Conservation (phyloP, 192 early-diverging fungal genomes). For the Umbelopsis isabellina region DNA sequence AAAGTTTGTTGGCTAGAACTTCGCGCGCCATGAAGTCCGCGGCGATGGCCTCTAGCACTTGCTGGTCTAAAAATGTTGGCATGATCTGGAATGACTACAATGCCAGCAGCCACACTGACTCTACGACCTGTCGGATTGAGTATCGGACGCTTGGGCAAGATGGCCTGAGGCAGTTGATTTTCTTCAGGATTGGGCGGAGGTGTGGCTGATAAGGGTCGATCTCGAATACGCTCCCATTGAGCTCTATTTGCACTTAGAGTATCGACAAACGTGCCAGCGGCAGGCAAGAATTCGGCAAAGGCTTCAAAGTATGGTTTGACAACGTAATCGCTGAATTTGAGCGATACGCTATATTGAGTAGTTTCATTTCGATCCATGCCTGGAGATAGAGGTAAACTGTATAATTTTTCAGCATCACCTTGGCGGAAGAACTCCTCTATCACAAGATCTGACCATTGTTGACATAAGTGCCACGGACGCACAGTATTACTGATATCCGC, state of each 20-base stretch:
- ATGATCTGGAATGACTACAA: constrained; percentile 43
- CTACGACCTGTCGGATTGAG: constrained; percentile 31
- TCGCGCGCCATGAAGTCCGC: neutral
- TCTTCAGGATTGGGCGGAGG: constrained; percentile 20
- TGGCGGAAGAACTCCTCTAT: constrained; percentile 87
- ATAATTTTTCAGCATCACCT: constrained; percentile 80
- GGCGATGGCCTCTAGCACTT: constrained; percentile 11
- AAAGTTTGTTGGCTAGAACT: constrained; percentile 6
- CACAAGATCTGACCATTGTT: constrained; percentile 89
- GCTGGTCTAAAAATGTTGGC: neutral
- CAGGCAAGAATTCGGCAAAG: constrained; percentile 73
- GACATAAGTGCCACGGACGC: constrained; percentile 81
- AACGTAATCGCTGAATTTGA: constrained; percentile 84
- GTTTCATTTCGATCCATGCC: constrained; percentile 82
- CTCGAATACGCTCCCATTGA: constrained; percentile 54
- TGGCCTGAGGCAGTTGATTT: constrained; percentile 1
- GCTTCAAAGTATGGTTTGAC: constrained; percentile 83
- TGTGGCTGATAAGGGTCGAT: constrained; percentile 18
- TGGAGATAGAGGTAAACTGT: constrained; percentile 78
- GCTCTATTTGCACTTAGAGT: constrained; percentile 55
- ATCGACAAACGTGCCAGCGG: constrained; percentile 56
- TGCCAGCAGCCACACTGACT: constrained; percentile 41
- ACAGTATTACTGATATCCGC: constrained; percentile 90
- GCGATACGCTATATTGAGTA: constrained; percentile 73
- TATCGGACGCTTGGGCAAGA: neutral